Conservation (phyloP, 495 filamentous ascomycete species). For the Aspergillus mulundensis region DNA sequence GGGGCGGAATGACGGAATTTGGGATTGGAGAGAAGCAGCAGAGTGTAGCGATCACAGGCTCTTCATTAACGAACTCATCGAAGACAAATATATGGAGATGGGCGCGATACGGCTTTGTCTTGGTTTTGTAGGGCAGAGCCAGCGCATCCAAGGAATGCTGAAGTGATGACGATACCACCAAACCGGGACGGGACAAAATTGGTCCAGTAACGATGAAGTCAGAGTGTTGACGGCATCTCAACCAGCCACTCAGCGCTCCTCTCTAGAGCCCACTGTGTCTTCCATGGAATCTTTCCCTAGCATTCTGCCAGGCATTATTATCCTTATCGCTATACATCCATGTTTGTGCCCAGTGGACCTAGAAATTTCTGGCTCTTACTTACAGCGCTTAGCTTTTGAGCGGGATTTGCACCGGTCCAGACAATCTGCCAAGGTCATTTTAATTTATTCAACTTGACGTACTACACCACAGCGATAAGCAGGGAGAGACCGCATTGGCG, state of each 20-base stretch:
- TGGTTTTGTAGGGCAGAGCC: constrained; percentile 5
- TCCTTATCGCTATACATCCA: background rate
- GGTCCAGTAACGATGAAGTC: constrained; percentile 19
- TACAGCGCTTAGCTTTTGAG: background rate
- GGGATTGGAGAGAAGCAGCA: constrained; percentile 7
- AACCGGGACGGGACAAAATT: constrained; percentile 10
- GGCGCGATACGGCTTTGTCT: background rate
- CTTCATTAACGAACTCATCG: constrained; percentile 28
- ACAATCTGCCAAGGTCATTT: background rate
- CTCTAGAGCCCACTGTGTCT: background rate
- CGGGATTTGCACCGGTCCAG: background rate
- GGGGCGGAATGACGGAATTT: constrained; percentile 9
- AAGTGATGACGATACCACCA: constrained; percentile 16
- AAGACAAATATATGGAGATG: constrained; percentile 3
- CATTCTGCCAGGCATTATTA: background rate
- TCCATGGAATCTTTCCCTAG: constrained; percentile 1
- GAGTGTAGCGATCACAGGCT: constrained; percentile 7
- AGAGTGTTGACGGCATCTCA: constrained; percentile 5
- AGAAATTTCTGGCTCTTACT: background rate
- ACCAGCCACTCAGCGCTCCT: constrained; percentile 12
- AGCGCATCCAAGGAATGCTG: constrained; percentile 7
- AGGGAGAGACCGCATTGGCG: background rate
- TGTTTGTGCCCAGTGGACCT: background rate
- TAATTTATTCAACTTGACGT: background rate
- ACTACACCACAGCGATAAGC: background rate